A percentile compares a stretch with the other conserved stretches of the same genome.
phyloP scores from a whole-genome alignment of 805 yeast genomes.

The Starmerella tilneyi region DNA sequence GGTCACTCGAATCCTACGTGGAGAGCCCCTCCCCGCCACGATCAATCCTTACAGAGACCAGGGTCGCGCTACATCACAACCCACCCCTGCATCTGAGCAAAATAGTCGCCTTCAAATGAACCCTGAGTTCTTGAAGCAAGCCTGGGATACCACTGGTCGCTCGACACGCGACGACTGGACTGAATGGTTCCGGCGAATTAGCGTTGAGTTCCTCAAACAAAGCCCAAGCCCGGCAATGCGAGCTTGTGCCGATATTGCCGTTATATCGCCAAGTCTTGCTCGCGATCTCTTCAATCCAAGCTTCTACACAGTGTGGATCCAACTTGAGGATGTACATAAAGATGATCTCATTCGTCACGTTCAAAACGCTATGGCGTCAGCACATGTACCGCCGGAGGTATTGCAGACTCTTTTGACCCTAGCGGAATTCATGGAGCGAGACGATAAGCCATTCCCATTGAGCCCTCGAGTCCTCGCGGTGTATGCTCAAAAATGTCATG shows the following conservation, averaged over 20 bases:
- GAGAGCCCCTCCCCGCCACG: slow-evolving; percentile 77
- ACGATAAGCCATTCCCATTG: slow-evolving; percentile 85
- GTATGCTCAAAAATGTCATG: slow-evolving; percentile 91
- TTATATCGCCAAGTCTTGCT: slow-evolving; percentile 78
- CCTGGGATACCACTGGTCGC: slow-evolving; percentile 87
- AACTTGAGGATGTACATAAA: slow-evolving; percentile 75
- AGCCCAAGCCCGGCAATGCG: slow-evolving; percentile 90
- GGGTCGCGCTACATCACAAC: slow-evolving; percentile 36
- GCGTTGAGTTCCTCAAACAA: slow-evolving; percentile 77
- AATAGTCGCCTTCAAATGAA: slow-evolving; percentile 66
- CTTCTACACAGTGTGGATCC: slow-evolving; percentile 93
- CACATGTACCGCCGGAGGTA: slow-evolving; percentile 91
- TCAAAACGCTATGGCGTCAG: slow-evolving; percentile 77
- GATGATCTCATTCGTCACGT: slow-evolving; percentile 79
- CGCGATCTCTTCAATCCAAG: slow-evolving; percentile 81
- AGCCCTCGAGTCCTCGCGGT: slow-evolving; percentile 82
- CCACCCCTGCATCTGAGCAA: slow-evolving; percentile 47
- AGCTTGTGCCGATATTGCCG: slow-evolving; percentile 84
- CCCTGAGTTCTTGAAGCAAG: slow-evolving; percentile 53
- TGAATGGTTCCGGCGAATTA: slow-evolving; percentile 85
- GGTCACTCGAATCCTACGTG: slow-evolving; percentile 63
- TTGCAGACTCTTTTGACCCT: slow-evolving; percentile 79
- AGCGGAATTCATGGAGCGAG: slow-evolving; percentile 96
- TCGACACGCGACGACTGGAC: slow-evolving; percentile 95
- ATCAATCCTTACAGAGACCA: slow-evolving; percentile 40